Evolutionary conservation across 1,139 yeast genomes (phyloP), one percentile per base, ranked within the genome.

Genomic region (Saccharomyces hybrid): DNA sequence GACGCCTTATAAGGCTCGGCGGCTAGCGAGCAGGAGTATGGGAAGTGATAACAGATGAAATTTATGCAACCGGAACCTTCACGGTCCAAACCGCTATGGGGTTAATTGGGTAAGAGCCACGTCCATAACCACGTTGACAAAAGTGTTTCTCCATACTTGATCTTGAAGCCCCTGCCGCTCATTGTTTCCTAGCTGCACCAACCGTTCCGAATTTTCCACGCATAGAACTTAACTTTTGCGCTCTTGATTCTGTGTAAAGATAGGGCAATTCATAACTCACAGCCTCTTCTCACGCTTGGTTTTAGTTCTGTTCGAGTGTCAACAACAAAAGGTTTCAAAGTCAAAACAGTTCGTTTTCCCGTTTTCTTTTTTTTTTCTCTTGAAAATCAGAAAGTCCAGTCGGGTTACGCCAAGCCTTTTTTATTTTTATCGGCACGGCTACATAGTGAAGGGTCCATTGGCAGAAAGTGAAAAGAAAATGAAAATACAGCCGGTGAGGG

Each of bases 361-460:
- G 24, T 16, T 34, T 34, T 14, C n/a, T 12, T 16, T 19, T 38
- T 9, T 16, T 12, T 16, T 19, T 38, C 6, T 9, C 9, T 16
- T 11, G 19, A 38, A 38, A 38, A 38, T 5, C 11, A 14, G 14
- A 14, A 7, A 7, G 16, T 14, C 19, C 11, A 19, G 26, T 16
- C 44, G 44, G 44, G 44, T 38, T 16, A 38, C 19, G 7, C 7
- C 44, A 38, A 11, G 44, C 16, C 9, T 24, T 24, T 24, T 16
- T 8, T 38, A 38, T 16, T 38, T 38, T 38, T 38, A 38, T 38
- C 44, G 44, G 44, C 44, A 38, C 44, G 44, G 44, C 44, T 38
- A 7, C 44, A 38, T 38, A 16, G 26, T 11, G 44, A 38, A 38
- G 44, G 44, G 44, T 38, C 44, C 44, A 38, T 19, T 38, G 3